Percentiles rank a stretch among this genome's conserved stretches.
phyloP scores from a whole-genome alignment of 1,284 basidiomycete species.

The Pholiota adiposa region DNA sequence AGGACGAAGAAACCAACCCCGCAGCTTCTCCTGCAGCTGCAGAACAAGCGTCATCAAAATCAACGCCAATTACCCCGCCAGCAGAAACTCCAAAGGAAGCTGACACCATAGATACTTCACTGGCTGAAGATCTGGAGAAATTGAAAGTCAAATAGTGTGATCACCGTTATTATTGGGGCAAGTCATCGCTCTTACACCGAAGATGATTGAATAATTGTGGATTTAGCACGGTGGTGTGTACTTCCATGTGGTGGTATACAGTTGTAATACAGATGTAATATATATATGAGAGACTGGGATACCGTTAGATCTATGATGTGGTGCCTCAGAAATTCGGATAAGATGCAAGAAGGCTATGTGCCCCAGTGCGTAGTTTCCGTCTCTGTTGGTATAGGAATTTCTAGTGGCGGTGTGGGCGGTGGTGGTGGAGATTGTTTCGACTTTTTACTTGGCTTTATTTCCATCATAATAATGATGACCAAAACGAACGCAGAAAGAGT shows the following conservation, averaged over 20 bases:
- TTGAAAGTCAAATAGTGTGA: conserved; percentile 30
- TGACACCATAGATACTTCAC: conserved; percentile 22
- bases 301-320: conserved; percentile 13
- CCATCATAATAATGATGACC: conserved; percentile 70
- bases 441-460: conserved; percentile 54
- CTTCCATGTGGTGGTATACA: conserved; percentile 31
- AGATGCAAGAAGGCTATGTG: conserved; percentile 23
- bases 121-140: conserved; percentile 37
- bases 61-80: conserved; percentile 12
- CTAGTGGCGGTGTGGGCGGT: conserved; percentile 23
- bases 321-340: not conserved
- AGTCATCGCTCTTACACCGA: not conserved
- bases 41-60: conserved; percentile 2
- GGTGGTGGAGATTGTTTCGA: conserved; percentile 33
- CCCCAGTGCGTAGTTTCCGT: conserved; percentile 30
- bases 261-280: conserved; percentile 31
- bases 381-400: conserved; percentile 25
- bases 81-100: conserved; percentile 14
- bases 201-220: not conserved
- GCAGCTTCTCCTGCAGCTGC: conserved; percentile 14
- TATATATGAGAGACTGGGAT: conserved; percentile 24
- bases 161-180: not conserved
- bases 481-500: conserved; percentile 68
- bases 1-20: conserved; percentile 52
- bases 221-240: conserved; percentile 13